Evolutionary conservation across 169 alveolate species (phyloP).

Genomic region (Neospora caninum): DNA sequence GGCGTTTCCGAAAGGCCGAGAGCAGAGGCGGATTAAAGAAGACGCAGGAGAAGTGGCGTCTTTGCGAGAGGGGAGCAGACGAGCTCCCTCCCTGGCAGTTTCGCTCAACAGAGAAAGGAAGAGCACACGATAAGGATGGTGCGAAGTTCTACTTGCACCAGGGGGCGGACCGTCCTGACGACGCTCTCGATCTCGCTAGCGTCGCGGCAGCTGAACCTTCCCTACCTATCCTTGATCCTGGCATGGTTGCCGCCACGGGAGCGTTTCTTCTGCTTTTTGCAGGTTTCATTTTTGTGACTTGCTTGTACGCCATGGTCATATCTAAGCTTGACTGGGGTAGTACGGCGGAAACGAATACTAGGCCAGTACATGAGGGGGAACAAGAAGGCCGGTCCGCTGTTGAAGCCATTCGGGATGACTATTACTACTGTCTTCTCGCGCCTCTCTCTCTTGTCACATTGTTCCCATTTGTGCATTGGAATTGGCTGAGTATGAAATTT

Average conservation of each 20-base stretch:
- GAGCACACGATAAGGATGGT: no score
- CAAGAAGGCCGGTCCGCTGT: neutral
- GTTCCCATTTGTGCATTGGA: neutral
- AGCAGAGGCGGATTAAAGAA: no score
- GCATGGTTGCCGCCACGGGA: slow-evolving; percentile 9
- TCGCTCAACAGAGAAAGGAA: no score
- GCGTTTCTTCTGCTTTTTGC: slow-evolving; percentile 1
- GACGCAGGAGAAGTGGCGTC: no score
- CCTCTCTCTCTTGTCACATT: slow-evolving; percentile 13
- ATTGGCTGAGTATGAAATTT: slow-evolving; percentile 17
- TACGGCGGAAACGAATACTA: neutral
- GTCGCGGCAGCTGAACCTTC: neutral
- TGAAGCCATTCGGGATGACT: neutral
- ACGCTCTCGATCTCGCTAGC: neutral
- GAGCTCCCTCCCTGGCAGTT: no score
- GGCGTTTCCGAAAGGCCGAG: no score
- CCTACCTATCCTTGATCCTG: neutral
- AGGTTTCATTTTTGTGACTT: neutral
- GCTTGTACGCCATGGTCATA: neutral
- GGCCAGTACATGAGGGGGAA: neutral
- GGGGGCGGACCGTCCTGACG: neutral
- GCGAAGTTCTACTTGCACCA: no score
- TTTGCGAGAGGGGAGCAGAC: no score
- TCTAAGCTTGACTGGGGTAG: neutral
- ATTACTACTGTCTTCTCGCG: neutral